Percentiles rank a stretch among this genome's conserved stretches.
Conservation (phyloP, 805 yeast species). For the Ogataea saltuana region DNA sequence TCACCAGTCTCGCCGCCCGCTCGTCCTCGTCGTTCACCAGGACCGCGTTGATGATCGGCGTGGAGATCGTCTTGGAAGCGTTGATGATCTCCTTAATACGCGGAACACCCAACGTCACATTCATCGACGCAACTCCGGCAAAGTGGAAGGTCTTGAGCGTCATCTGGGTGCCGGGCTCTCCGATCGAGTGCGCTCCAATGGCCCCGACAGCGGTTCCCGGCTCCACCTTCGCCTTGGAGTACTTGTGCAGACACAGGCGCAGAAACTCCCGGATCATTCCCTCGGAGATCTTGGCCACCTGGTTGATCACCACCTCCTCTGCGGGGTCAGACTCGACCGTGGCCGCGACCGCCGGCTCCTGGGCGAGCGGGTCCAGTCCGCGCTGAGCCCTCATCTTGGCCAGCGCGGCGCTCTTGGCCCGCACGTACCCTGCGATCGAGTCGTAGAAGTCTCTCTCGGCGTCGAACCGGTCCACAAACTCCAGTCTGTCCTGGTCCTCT, state of each 20-base stretch:
- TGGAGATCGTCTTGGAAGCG: constrained; percentile 91
- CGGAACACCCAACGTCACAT: constrained; percentile 98
- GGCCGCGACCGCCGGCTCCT: constrained; percentile 40
- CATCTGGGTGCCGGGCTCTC: constrained; percentile 99
- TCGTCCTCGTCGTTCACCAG: constrained; percentile 92
- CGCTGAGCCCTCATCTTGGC: constrained; percentile 57
- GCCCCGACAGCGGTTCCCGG: constrained; percentile 99
- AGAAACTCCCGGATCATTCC: constrained; percentile 64
- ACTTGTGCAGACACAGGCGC: constrained; percentile 75
- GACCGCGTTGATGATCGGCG: constrained; percentile 94
- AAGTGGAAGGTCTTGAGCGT: constrained; percentile 77
- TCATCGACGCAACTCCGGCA: constrained; percentile 99
- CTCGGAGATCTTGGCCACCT: constrained; percentile 65
- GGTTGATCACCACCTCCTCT: constrained; percentile 52
- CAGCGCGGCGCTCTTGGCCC: constrained; percentile 55
- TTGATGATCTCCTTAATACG: constrained; percentile 98
- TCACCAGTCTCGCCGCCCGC: constrained; percentile 97
- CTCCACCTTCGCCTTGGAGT: constrained; percentile 87
- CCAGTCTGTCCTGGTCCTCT: constrained; percentile 51
- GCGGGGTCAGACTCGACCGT: constrained; percentile 25
- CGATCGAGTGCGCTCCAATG: constrained; percentile 98
- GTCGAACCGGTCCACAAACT: constrained; percentile 78
- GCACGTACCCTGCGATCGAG: constrained; percentile 67
- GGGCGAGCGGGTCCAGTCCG: constrained; percentile 41
- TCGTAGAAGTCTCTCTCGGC: constrained; percentile 84